phyloP scores from a whole-genome alignment of 78 protist genomes.

The Dictyostelium firmibasis region DNA sequence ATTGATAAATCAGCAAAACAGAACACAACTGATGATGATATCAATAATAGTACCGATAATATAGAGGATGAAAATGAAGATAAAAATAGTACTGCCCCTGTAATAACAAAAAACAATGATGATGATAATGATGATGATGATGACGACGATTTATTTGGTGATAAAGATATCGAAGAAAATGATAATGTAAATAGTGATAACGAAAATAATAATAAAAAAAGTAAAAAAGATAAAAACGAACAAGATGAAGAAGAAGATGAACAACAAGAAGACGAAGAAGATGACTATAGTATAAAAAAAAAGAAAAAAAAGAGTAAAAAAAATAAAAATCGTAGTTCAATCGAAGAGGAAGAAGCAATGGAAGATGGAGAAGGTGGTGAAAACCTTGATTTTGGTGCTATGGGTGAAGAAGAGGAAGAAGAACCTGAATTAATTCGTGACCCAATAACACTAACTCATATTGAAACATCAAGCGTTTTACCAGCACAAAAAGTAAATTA shows the following conservation, averaged over 20 bases:
- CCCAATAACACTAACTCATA: slow-evolving; percentile 39
- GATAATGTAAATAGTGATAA: background rate
- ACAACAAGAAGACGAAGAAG: background rate
- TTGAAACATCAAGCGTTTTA: background rate
- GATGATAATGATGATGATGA: slow-evolving; percentile 1
- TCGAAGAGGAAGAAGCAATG: background rate
- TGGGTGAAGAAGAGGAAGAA: slow-evolving; percentile 22
- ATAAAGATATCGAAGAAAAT: background rate
- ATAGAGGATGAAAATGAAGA: background rate
- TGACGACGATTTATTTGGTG: background rate
- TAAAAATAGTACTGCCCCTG: background rate
- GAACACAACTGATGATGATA: background rate
- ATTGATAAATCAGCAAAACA: background rate
- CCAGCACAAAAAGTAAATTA: background rate
- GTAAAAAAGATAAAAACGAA: background rate
- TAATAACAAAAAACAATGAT: background rate
- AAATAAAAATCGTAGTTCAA: background rate
- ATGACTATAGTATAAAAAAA: slow-evolving; percentile 8
- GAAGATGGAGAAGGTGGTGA: background rate
- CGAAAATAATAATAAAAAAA: background rate
- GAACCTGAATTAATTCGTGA: slow-evolving; percentile 26
- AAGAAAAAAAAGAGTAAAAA: background rate
- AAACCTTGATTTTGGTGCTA: background rate
- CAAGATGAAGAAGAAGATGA: background rate
- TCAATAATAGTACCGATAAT: background rate